Evolutionary conservation across 306 rosid genomes (phyloP), one percentile per base, ranked within the genome.

Genomic region (Vigna reflexopilosa): DNA sequence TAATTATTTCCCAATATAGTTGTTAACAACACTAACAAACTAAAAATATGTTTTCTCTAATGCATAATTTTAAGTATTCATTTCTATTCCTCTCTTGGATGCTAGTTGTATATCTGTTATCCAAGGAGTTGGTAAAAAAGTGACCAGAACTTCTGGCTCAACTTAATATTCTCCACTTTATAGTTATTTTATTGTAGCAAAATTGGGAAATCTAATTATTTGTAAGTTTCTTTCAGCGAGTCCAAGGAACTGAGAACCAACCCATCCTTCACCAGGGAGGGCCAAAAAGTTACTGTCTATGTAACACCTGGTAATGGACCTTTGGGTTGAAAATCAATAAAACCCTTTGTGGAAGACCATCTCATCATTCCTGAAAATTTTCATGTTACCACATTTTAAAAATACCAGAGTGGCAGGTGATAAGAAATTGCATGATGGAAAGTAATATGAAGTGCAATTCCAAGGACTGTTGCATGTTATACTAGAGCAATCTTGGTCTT

Each of bases 321-420:
- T 1, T 49, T 17, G 19, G 30, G 30, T 16, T 49, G 26, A 71
- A 51, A 71, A 20, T 72, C 49, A 56, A 12, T 6, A 72, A 72
- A 14, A 52, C n/a, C 26, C 58, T 57, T 56, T 22, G 24, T 2
- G 7, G 26, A 55, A 24, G 40, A 73, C 3, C 38, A 20, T 67
- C 52, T 54, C 5, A 34, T 72, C 15, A 4, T 19, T 72, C 50
- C 65, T 36, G 65, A 38, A 72, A 38, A 7, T n/a, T 36, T 36
- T 5, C 77, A 72, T 36, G 57, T 49, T 73, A 42, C 42, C 68
- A 16, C 15, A 13, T 26, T 58, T 74, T 59, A 58, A n/a, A 57
- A 24, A 12, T 7, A 40, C 17, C 76, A 57, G 42, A 22, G 17
- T 45, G 69, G n/a, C 30, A 5, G 32, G 67, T 44, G 10, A 57